Evolutionary conservation across 352 stramenopile species (phyloP).

Genomic region (Globisporangium takayamanum): DNA sequence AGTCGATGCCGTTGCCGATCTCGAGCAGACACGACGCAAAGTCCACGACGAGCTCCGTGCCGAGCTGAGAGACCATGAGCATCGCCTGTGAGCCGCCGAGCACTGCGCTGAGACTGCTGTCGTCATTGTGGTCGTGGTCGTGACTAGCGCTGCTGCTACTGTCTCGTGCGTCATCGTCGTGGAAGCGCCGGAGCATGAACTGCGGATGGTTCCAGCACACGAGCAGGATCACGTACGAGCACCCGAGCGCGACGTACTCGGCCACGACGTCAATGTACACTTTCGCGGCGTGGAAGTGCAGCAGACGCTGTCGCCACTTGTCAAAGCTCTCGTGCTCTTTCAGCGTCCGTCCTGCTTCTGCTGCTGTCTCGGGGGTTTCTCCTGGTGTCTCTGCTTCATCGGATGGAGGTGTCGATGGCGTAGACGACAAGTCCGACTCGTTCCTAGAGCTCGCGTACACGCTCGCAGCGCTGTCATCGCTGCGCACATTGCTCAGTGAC

Average conservation of each 20-base stretch:
- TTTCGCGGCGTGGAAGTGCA: slow-evolving; percentile 21
- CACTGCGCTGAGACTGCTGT: not conserved
- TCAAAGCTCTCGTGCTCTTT: slow-evolving; percentile 3
- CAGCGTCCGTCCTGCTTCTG: not conserved
- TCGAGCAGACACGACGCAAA: slow-evolving; percentile 20
- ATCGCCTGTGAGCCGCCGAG: slow-evolving; percentile 4
- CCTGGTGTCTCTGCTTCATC: too few species aligned
- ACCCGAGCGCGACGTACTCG: slow-evolving; percentile 39
- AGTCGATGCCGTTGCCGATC: too few species aligned
- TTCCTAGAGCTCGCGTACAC: too few species aligned
- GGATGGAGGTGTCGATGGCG: too few species aligned
- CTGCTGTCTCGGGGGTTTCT: not conserved
- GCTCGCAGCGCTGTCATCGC: too few species aligned
- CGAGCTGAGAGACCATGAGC: slow-evolving; percentile 15
- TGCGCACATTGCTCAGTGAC: too few species aligned
- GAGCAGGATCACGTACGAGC: slow-evolving; percentile 26
- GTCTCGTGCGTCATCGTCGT: not conserved
- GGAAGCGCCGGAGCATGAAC: slow-evolving; percentile 9
- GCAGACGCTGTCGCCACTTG: slow-evolving; percentile 16
- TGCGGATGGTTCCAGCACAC: slow-evolving; percentile 27
- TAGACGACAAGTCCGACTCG: too few species aligned
- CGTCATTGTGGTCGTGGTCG: not conserved
- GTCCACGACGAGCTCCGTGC: slow-evolving; percentile 15
- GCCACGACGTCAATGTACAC: slow-evolving; percentile 36
- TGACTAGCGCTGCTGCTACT: not conserved